These are phyloP conservation scores for Cyclotella atomus DNA, from an alignment of 108 stramenopile genomes.

Conservation along the genomic window DNA sequence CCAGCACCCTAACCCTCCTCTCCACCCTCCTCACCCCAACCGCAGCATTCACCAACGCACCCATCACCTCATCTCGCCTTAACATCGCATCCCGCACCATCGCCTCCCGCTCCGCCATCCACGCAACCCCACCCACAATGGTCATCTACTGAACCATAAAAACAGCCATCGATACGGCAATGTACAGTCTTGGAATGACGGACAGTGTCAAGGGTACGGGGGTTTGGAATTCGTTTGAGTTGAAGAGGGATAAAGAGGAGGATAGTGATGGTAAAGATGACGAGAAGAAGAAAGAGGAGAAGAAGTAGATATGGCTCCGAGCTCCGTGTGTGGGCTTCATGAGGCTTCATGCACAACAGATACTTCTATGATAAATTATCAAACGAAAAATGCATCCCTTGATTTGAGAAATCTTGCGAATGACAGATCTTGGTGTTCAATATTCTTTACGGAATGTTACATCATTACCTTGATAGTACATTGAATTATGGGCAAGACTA, in stretches of 20 bases:
- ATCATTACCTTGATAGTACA: too few relatives aligned
- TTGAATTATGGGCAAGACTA: too few relatives aligned
- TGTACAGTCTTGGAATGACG: constrained; percentile 73
- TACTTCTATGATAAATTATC: too few relatives aligned
- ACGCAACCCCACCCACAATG: constrained; percentile 72
- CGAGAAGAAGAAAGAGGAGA: constrained; percentile 20
- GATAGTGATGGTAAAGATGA: constrained; percentile 30
- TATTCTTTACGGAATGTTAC: too few relatives aligned
- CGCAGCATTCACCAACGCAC: constrained; percentile 23
- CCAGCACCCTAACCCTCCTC: neutral
- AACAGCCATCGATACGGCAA: constrained; percentile 74
- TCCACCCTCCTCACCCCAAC: neutral
- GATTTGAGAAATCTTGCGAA: too few relatives aligned
- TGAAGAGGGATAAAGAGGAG: constrained; percentile 62
- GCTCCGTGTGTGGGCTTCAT: too few relatives aligned
- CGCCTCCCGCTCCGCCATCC: constrained; percentile 18
- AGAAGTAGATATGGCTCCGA: constrained; percentile 26
- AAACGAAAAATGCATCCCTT: too few relatives aligned
- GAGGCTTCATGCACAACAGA: too few relatives aligned
- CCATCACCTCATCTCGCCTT: neutral
- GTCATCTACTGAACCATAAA: constrained; percentile 93
- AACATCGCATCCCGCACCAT: neutral
- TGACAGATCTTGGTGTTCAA: too few relatives aligned
- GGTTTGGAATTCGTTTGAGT: constrained; percentile 66
- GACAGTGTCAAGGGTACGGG: constrained; percentile 85